These are phyloP conservation scores for Puccinia hordei DNA, from an alignment of 1,284 basidiomycete species.

Conservation along the genomic window DNA sequence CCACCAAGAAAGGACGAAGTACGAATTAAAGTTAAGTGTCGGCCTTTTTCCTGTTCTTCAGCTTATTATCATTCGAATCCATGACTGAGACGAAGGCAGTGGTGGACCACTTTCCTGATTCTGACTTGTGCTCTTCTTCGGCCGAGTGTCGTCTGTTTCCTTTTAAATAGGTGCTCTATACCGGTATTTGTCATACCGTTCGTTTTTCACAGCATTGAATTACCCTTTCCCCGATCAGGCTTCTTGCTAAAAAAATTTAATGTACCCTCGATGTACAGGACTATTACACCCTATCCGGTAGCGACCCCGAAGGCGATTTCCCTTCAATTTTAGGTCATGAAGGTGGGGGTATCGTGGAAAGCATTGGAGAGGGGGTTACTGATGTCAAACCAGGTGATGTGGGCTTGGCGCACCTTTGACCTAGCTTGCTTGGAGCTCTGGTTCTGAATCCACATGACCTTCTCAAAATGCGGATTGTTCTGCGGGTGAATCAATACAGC, in stretches of 20 bases:
- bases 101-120: constrained; percentile 32
- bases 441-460: constrained; percentile 82
- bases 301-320: constrained; percentile 94
- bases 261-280: constrained; percentile 62
- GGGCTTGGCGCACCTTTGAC: neutral
- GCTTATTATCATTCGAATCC: constrained; percentile 55
- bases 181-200: constrained; percentile 90
- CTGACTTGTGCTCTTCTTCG: constrained; percentile 44
- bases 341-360: constrained; percentile 70
- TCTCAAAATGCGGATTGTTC: neutral
- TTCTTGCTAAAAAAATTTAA: neutral
- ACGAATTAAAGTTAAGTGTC: constrained; percentile 60
- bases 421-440: constrained; percentile 6
- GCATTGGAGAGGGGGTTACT: constrained; percentile 87
- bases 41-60: constrained; percentile 64
- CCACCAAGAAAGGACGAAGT: constrained; percentile 90
- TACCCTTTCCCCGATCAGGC: neutral
- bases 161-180: constrained; percentile 47
- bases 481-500: constrained; percentile 63
- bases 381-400: constrained; percentile 70
- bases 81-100: constrained; percentile 27
- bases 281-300: constrained; percentile 93
- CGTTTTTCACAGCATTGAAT: neutral
- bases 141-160: constrained; percentile 5
- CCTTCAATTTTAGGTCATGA: constrained; percentile 77